Evolutionary conservation across 495 filamentous ascomycete species (phyloP), one percentile per base, ranked within the genome.

Genomic region (Daldinia childiae): DNA sequence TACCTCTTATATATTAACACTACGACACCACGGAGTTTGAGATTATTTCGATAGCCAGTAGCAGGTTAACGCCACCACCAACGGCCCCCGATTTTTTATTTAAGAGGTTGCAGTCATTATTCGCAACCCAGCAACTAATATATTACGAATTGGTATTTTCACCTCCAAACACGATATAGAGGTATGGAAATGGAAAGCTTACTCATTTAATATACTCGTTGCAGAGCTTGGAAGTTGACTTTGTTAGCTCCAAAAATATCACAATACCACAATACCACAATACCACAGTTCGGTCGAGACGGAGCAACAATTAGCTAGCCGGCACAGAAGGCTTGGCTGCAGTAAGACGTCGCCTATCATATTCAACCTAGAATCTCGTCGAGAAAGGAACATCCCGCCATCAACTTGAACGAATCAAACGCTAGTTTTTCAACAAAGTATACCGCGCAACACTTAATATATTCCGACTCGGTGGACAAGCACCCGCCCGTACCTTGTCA

Each of bases 21-120:
- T 59, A 68, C 70, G 56, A 68, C 51, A 52, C 62, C 62, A 55
- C 45, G 14, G 61, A 38, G 32, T 15, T 61, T 32, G 57, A 58
- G 43, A 38, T 17, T 41, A 19, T 63, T 62, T 61, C 50, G 56
- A 36, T 48, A 41, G 24, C 59, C 60, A 61, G 62, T 55, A 62
- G 58, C 39, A 57, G 26, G 50, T 45, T 39, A 69, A 55, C 71
- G 66, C 56, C 61, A 58, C 65, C 71, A 69, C 71, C 65, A 73
- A 73, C 71, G 26, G 55, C 69, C 60, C 61, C 65, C 65, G 26
- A 52, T 36, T 68, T 7, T 63, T 41, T 45, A 30, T 60, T 64
- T 56, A 27, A 64, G 64, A 68, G 60, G 55, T 34, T 21, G 52
- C 36, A 36, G 29, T 8, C 21, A 27, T 7, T 24, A 14, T 58